Conservation (phyloP, 2,329 filamentous ascomycete genomes). For the Tothia fuscella region DNA sequence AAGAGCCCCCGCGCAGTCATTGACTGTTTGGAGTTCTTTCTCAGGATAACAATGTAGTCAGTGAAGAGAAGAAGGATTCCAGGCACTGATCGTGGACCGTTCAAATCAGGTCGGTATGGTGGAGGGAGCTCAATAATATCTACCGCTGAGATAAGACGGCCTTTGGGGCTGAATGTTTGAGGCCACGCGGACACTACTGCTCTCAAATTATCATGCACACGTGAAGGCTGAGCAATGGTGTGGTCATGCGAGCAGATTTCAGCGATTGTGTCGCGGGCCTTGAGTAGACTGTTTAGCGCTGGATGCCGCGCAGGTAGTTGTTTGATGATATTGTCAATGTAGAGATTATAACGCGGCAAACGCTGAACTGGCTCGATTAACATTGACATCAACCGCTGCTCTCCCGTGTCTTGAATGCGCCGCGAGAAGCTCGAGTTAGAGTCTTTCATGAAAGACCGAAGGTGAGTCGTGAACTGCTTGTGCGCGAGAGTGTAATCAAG, state of each 20-base stretch:
- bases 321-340: constrained; percentile 89
- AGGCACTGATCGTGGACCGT: constrained; percentile 30
- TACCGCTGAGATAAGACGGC: constrained; percentile 67
- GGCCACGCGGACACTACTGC: constrained; percentile 73
- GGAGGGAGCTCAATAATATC: constrained; percentile 68
- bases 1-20: constrained; percentile 65
- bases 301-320: constrained; percentile 78
- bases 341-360: constrained; percentile 83
- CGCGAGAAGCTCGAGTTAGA: constrained; percentile 73
- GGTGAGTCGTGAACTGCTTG: constrained; percentile 69
- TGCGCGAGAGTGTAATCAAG: constrained; percentile 87
- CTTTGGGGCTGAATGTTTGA: constrained; percentile 54
- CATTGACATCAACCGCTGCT: constrained; percentile 80
- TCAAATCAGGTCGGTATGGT: constrained; percentile 47
- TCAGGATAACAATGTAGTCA: constrained; percentile 66
- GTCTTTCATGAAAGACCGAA: constrained; percentile 65
- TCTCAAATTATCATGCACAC: constrained; percentile 60
- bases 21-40: constrained; percentile 51
- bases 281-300: constrained; percentile 69
- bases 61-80: constrained; percentile 77
- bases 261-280: constrained; percentile 83
- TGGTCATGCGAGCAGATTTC: constrained; percentile 93
- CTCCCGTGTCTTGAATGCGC: constrained; percentile 69
- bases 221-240: constrained; percentile 55
- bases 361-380: constrained; percentile 95